phyloP scores from a whole-genome alignment of 2,329 filamentous ascomycete species.

The Incumbomyces delicatus region DNA sequence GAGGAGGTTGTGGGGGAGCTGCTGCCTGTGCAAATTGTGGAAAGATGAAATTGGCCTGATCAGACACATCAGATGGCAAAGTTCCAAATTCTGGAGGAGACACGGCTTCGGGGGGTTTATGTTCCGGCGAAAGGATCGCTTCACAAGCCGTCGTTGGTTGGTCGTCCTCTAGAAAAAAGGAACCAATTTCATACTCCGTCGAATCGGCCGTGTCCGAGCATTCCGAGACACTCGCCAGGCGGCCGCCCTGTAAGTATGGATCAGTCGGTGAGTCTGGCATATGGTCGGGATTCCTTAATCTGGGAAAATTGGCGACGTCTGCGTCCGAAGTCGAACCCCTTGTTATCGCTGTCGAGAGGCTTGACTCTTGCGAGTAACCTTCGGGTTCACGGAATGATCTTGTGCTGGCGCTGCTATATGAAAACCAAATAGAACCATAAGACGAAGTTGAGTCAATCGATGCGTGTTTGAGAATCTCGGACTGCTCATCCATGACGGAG shows the following conservation, averaged over 20 bases:
- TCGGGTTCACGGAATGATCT: slow-evolving; percentile 36
- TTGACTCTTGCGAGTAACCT: slow-evolving; percentile 55
- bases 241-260: slow-evolving; percentile 33
- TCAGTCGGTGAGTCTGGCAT: slow-evolving; percentile 39
- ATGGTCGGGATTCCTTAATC: slow-evolving; percentile 4
- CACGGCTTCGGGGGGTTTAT: neutral
- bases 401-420: slow-evolving; percentile 28
- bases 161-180: neutral
- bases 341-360: slow-evolving; percentile 49
- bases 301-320: slow-evolving; percentile 45
- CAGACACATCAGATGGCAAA: no score
- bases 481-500: neutral
- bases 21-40: neutral
- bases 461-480: neutral
- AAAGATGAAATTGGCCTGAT: neutral
- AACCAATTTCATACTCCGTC: neutral
- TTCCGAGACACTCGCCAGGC: slow-evolving; percentile 26
- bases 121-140: neutral
- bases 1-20: neutral
- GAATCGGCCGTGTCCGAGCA: neutral
- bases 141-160: neutral
- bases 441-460: slow-evolving; percentile 33
- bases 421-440: slow-evolving; percentile 30
- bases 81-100: neutral
- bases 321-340: slow-evolving; percentile 41